Evolutionary conservation across 805 yeast species (phyloP).

Genomic region (Suhomyces prunicola): DNA sequence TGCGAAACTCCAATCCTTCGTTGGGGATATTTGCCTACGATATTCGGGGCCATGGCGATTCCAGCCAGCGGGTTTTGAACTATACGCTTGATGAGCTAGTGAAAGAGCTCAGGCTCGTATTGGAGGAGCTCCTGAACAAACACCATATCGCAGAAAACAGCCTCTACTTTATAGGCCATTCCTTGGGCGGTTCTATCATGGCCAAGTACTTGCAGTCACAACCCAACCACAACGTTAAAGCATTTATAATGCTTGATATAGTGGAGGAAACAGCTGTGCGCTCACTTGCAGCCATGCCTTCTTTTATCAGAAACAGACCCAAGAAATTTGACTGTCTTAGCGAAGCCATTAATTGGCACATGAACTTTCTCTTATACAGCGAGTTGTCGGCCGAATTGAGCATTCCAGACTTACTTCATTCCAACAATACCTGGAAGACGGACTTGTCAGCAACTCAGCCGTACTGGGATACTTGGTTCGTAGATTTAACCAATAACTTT

Average conservation of each 20-base stretch:
- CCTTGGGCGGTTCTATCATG: slow-evolving; percentile 86
- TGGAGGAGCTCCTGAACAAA: slow-evolving; percentile 32
- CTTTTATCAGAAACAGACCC: slow-evolving; percentile 68
- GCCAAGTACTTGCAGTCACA: slow-evolving; percentile 44
- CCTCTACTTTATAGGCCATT: slow-evolving; percentile 77
- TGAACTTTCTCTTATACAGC: slow-evolving; percentile 53
- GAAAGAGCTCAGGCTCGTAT: slow-evolving; percentile 53
- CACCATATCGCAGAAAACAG: slow-evolving; percentile 18
- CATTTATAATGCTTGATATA: slow-evolving; percentile 80
- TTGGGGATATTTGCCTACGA: slow-evolving; percentile 73
- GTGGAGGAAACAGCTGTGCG: slow-evolving; percentile 89
- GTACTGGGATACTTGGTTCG: slow-evolving; percentile 86
- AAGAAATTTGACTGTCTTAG: slow-evolving; percentile 46
- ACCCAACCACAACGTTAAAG: slow-evolving; percentile 44
- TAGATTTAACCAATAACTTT: slow-evolving; percentile 54
- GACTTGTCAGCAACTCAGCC: slow-evolving; percentile 58
- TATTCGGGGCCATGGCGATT: slow-evolving; percentile 78
- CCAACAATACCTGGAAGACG: slow-evolving; percentile 54
- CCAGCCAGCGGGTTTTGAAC: slow-evolving; percentile 15
- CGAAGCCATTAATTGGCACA: slow-evolving; percentile 81
- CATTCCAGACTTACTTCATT: slow-evolving; percentile 64
- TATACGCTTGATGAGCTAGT: slow-evolving; percentile 51
- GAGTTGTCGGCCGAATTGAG: slow-evolving; percentile 64
- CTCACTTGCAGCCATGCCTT: slow-evolving; percentile 64
- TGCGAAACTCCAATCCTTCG: slow-evolving; percentile 19